Evolutionary conservation across 1,284 basidiomycete genomes (phyloP), one percentile per base, ranked within the genome.

Genomic region (Rugosomyces carneus): DNA sequence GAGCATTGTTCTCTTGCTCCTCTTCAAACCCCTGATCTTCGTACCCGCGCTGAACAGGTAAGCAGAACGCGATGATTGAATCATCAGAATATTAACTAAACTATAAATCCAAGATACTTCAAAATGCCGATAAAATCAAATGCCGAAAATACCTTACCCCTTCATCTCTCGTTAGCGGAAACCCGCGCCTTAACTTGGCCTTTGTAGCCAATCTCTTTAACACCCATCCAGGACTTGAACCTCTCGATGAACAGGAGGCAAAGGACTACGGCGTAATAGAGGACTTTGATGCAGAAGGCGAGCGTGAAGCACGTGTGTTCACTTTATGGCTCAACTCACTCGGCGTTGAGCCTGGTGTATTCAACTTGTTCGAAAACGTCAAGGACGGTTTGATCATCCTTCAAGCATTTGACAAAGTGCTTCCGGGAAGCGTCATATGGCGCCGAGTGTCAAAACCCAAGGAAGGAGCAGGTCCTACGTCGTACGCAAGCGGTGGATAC

Each of bases 121-220:
- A 94, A 71, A 94, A 95, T 56, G 95, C 95, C 13, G 95, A 89
- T 52, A 77, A 75, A 44, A 98, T 99, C 55, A 91, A 90, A 19
- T 98, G 95, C 70, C 80, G 94, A 54, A 96, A 97, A 63, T 99
- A 96, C 72, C 76, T 99, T 24, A 95, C 95, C 0, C 82, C 91
- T 0, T 85, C 90, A 18, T 89, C 94, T 13, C 84, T 99, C 55
- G 80, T 97, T 18, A 72, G 91, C 3, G 95, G 96, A 15, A 99
- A 99, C 65, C 93, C 93, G n/a, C 93, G 95, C 61, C 78, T 99
- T 39, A 99, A 99, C 68, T 84, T 99, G 50, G 95, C 96, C 3
- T 99, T 98, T 64, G 95, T 98, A 46, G 95, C 96, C 39, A 94
- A 97, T 67, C 78, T 99, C 44, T 99, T 99, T 81, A 99, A 99